Evolutionary conservation across 2,329 filamentous ascomycete species (phyloP).

Genomic region (Beauveria scarabaeidicola): DNA sequence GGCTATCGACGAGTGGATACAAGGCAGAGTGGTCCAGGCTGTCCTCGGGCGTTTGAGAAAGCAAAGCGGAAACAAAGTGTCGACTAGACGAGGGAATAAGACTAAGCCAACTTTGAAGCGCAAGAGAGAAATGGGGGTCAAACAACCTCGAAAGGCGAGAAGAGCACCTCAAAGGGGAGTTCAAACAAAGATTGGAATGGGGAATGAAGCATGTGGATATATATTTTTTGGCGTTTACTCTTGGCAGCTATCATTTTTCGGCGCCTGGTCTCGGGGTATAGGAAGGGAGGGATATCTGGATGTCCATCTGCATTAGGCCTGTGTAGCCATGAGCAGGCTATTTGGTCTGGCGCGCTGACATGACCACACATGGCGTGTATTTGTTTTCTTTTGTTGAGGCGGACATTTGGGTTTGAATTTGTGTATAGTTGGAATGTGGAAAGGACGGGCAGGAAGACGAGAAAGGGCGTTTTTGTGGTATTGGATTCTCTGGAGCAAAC

Average conservation of each 20-base stretch:
- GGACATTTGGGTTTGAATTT: neutral
- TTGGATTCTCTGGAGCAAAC: neutral
- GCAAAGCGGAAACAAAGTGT: neutral
- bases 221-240: slow-evolving; percentile 2
- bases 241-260: neutral
- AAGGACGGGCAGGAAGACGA: neutral
- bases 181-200: neutral
- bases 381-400: neutral
- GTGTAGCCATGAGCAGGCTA: neutral
- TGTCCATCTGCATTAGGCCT: neutral
- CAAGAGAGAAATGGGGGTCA: neutral
- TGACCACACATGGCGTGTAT: neutral
- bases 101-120: neutral
- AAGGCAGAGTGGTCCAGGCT: neutral
- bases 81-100: too few species aligned
- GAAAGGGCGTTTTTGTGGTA: neutral
- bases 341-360: neutral
- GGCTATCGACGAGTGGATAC: neutral
- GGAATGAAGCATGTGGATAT: neutral
- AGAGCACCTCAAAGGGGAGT: neutral
- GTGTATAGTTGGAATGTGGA: neutral
- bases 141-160: neutral
- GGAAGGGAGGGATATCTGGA: neutral
- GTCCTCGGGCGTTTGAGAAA: neutral
- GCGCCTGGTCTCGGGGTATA: neutral